Conservation (phyloP, 129 eudicot species). For the Artemisia annua region DNA sequence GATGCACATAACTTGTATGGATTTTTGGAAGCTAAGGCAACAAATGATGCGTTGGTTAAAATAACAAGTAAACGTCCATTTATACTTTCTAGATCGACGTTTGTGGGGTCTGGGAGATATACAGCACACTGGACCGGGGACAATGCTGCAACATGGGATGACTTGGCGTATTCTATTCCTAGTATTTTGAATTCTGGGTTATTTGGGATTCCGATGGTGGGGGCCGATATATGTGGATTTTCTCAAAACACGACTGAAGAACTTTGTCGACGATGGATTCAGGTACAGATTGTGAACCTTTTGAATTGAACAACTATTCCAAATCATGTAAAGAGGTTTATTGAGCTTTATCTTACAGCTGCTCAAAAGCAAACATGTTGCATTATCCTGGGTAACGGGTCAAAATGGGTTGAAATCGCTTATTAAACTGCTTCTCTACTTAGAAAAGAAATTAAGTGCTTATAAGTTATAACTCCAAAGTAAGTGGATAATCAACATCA, state of each 20-base stretch:
- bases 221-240: slow-evolving; percentile 92
- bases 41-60: slow-evolving; percentile 47
- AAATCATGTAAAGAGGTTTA: not conserved
- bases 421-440: too few relatives aligned
- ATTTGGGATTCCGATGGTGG: slow-evolving; percentile 86
- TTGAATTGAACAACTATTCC: not conserved
- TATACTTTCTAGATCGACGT: slow-evolving; percentile 67
- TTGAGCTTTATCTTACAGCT: too few relatives aligned
- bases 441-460: too few relatives aligned
- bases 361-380: not conserved
- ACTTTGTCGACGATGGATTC: slow-evolving; percentile 86
- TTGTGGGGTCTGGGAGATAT: slow-evolving; percentile 79
- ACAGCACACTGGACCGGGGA: slow-evolving; percentile 97
- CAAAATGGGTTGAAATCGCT: not conserved
- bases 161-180: slow-evolving; percentile 73
- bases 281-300: slow-evolving; percentile 41
- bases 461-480: too few relatives aligned
- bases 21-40: slow-evolving; percentile 64
- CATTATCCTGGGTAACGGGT: not conserved
- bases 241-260: slow-evolving; percentile 69
- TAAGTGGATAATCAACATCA: too few relatives aligned
- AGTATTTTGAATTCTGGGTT: slow-evolving; percentile 69
- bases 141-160: slow-evolving; percentile 88
- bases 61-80: slow-evolving; percentile 66
- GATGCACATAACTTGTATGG: slow-evolving; percentile 84